phyloP scores from a whole-genome alignment of 108 stramenopile species.

The Fragilariopsis cylindrus region DNA sequence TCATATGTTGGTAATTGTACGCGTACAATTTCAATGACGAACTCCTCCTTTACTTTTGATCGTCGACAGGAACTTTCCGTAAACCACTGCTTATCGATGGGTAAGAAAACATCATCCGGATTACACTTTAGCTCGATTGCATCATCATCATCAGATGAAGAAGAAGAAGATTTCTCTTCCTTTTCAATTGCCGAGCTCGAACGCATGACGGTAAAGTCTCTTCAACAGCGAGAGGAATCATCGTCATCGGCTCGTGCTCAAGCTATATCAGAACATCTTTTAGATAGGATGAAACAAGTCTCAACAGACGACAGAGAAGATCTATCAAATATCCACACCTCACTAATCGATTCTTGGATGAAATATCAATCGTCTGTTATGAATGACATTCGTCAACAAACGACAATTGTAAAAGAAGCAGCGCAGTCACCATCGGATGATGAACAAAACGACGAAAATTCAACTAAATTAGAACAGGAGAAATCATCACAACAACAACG shows the following conservation, averaged over 20 bases:
- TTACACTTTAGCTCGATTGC: neutral
- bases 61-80: neutral
- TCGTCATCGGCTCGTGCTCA: neutral
- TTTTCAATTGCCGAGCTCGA: neutral
- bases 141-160: neutral
- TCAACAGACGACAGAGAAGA: slow-evolving; percentile 11
- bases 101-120: too few relatives aligned
- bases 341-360: slow-evolving; percentile 36
- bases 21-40: too few relatives aligned
- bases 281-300: slow-evolving; percentile 3
- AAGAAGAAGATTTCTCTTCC: slow-evolving; percentile 1
- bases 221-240: slow-evolving; percentile 1
- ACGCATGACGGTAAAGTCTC: slow-evolving; percentile 2
- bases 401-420: too few relatives aligned
- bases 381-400: neutral
- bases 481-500: slow-evolving; percentile 1
- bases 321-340: slow-evolving; percentile 14
- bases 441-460: neutral
- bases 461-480: neutral
- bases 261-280: slow-evolving; percentile 5
- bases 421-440: neutral
- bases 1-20: too few relatives aligned
- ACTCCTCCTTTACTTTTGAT: too few relatives aligned
- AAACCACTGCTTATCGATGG: too few relatives aligned
- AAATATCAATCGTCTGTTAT: slow-evolving; percentile 26